Evolutionary conservation across 495 filamentous ascomycete genomes (phyloP).

Genomic region (Penicillium salamii): DNA sequence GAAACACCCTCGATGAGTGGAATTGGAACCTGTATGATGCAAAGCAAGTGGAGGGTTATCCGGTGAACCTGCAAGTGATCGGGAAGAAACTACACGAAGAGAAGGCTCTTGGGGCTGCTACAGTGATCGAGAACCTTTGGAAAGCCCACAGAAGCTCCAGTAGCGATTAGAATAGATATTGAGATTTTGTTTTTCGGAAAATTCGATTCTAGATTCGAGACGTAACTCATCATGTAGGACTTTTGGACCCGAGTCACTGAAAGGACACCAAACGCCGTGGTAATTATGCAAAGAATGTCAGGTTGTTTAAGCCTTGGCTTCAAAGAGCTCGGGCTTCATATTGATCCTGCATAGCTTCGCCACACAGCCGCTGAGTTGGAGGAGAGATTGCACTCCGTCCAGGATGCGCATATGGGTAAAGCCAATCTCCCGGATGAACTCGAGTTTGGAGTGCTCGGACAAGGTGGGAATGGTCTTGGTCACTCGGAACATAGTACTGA

Average conservation of each 20-base stretch:
- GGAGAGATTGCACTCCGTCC: constrained; percentile 90
- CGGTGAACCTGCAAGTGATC: constrained; percentile 52
- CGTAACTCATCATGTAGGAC: constrained; percentile 16
- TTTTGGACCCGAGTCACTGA: constrained; percentile 13
- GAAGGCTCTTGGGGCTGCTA: constrained; percentile 46
- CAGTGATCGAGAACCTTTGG: constrained; percentile 39
- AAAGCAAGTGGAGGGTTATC: constrained; percentile 39
- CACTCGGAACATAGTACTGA: constrained; percentile 98
- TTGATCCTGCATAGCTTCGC: constrained; percentile 88
- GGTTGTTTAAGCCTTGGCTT: constrained; percentile 36
- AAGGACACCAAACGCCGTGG: constrained; percentile 22
- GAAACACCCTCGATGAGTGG: constrained; percentile 50
- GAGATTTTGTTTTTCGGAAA: neutral
- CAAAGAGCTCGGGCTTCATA: constrained; percentile 88
- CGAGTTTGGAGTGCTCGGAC: constrained; percentile 89
- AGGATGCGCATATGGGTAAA: constrained; percentile 99
- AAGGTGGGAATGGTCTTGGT: constrained; percentile 90
- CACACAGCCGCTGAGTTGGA: constrained; percentile 90
- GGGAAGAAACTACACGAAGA: constrained; percentile 54
- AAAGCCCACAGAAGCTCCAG: constrained; percentile 7
- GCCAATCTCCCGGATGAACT: constrained; percentile 97
- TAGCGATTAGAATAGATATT: neutral
- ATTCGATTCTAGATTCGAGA: neutral
- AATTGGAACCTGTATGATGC: constrained; percentile 49
- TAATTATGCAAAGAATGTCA: constrained; percentile 20